Percentiles rank a stretch among this genome's conserved stretches.
phyloP scores from a whole-genome alignment of 2,329 filamentous ascomycete genomes.

The Trichoderma atrobrunneum region DNA sequence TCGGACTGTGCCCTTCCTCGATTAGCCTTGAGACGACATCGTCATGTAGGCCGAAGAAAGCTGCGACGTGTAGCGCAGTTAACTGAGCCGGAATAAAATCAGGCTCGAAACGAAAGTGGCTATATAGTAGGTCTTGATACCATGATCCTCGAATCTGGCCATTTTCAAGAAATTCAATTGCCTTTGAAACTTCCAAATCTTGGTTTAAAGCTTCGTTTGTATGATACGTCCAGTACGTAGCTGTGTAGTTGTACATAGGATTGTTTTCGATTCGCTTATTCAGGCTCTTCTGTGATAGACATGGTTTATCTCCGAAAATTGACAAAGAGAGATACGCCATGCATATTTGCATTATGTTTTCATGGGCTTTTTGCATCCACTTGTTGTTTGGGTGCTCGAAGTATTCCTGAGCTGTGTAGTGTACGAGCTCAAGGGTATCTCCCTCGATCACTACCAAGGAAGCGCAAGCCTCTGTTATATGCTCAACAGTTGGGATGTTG shows the following conservation, averaged over 20 bases:
- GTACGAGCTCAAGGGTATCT: constrained; percentile 41
- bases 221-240: background rate
- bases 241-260: background rate
- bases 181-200: background rate
- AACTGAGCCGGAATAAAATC: background rate
- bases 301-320: constrained; percentile 21
- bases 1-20: background rate
- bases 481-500: constrained; percentile 33
- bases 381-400: constrained; percentile 36
- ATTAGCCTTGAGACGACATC: background rate
- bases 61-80: background rate
- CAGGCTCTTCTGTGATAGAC: background rate
- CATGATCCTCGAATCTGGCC: background rate
- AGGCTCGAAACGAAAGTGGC: background rate
- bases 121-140: background rate
- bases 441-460: constrained; percentile 43
- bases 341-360: constrained; percentile 32
- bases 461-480: constrained; percentile 38
- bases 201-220: background rate
- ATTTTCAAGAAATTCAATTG: background rate
- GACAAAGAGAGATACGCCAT: constrained; percentile 38
- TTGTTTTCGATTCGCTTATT: background rate
- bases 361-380: constrained; percentile 35
- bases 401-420: constrained; percentile 47
- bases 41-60: background rate